Conservation (phyloP, 495 filamentous ascomycete genomes). For the Cercophora samala region DNA sequence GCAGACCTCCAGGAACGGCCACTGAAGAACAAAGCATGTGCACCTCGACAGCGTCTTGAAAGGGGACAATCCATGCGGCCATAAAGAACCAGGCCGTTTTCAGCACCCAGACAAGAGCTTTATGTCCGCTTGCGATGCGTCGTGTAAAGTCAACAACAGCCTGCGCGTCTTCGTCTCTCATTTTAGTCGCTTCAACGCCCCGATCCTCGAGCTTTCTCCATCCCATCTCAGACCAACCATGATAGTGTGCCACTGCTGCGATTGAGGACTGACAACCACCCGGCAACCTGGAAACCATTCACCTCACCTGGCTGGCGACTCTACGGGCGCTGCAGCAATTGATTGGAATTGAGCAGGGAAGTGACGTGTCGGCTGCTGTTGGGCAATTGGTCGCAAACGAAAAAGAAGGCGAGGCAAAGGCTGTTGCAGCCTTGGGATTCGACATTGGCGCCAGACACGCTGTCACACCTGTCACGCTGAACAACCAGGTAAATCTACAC, state of each 20-base stretch:
- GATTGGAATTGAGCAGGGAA: constrained; percentile 1
- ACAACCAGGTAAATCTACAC: constrained; percentile 35
- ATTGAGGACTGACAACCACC: not conserved
- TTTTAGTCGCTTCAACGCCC: constrained; percentile 22
- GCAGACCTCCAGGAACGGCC: constrained; percentile 4
- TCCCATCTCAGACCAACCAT: not conserved
- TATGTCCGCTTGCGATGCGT: constrained; percentile 30
- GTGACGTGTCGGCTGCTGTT: constrained; percentile 14
- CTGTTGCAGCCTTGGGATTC: not conserved
- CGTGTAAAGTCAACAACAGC: constrained; percentile 6
- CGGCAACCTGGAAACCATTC: not conserved
- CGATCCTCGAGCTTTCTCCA: not conserved
- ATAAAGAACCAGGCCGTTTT: constrained; percentile 34
- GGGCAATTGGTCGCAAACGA: not conserved
- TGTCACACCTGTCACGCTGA: constrained; percentile 16
- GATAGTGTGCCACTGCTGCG: not conserved
- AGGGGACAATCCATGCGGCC: constrained; percentile 5
- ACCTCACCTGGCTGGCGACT: not conserved
- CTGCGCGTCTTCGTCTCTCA: constrained; percentile 6
- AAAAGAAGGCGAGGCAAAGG: not conserved
- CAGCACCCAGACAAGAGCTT: constrained; percentile 30
- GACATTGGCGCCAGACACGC: constrained; percentile 10
- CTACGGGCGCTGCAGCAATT: constrained; percentile 1
- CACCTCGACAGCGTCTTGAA: constrained; percentile 23
- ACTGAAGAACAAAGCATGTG: constrained; percentile 18